Base-by-base conservation (phyloP, 257 asterid genomes). In the Echites panduratus region DNA sequence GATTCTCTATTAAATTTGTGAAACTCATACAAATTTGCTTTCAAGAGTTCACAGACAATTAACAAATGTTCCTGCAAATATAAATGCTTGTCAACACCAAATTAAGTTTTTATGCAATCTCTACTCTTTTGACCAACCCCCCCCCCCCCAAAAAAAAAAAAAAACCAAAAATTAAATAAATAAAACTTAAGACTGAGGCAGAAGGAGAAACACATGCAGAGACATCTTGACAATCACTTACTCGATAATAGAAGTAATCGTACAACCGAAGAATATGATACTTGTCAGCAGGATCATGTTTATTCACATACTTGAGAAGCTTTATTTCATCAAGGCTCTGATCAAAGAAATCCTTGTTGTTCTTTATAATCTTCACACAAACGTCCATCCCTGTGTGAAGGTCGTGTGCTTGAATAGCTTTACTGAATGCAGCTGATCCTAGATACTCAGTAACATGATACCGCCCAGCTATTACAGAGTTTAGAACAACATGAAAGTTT, bases 301-400 rank as follows among this genome's bases (percentile, higher is more conserved):
- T 95, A 86, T 95, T 92, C 70, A 92, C 92, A 84, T 85, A 92
- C 88, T 95, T 95, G 86, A 95, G 98, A 80, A 95, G 95, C 91
- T 95, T 95, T 78, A 95, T 95, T 83, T 95, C 99, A 76, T 95
- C 99, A 73, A 95, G 98, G 88, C 98, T 92, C 86, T 95, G 99
- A 80, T 95, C 99, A 45, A 92, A 95, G 75, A 95, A 95, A 78
- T 95, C 98, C 80, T 95, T 95, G 84, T 95, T 95, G 87, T 92
- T 95, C 90, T 95, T 95, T 76, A 95, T 95, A 75, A 95, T 90
- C 84, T 95, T 92, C 81, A 95, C 94, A 74, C 99, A 95, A 9
- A 95, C 98, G 85, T 95, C 99, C 95, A 95, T 92, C 84, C 98
- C 99, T 71, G 98, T 90, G 80, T 95, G 99, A 85, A 95, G 87